Evolutionary conservation across 352 stramenopile species (phyloP).

Genomic region (Globisporangium sylvaticum): DNA sequence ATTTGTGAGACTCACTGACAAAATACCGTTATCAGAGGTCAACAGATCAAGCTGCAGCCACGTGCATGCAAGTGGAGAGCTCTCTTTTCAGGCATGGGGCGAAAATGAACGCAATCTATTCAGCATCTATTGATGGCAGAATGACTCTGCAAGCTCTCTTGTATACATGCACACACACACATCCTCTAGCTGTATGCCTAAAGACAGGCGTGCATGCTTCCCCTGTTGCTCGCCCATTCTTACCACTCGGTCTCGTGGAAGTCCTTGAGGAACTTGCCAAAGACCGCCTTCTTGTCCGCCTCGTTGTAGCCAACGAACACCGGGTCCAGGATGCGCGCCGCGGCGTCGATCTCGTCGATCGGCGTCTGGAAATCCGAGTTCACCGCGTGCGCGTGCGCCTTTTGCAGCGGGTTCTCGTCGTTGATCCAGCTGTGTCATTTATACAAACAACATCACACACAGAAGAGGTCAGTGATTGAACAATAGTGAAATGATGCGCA

Average conservation of each 20-base stretch:
- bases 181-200: not conserved
- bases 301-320: constrained; percentile 89
- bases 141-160: not conserved
- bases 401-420: constrained; percentile 95
- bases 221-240: not conserved
- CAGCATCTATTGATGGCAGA: constrained; percentile 2
- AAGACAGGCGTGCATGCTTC: not conserved
- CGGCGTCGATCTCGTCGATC: constrained; percentile 97
- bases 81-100: not conserved
- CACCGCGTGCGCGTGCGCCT: constrained; percentile 89
- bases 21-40: not conserved
- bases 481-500: not conserved
- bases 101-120: not conserved
- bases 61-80: constrained; percentile 3
- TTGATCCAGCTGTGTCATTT: constrained; percentile 91
- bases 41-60: not conserved
- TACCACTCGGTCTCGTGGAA: constrained; percentile 90
- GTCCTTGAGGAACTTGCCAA: constrained; percentile 88
- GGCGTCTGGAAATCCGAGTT: constrained; percentile 95
- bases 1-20: not conserved
- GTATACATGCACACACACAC: not conserved
- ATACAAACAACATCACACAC: constrained; percentile 9
- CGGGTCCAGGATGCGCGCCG: constrained; percentile 93
- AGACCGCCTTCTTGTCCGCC: constrained; percentile 38
- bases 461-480: constrained; percentile 3